Conservation (phyloP, 768 basidiomycete genomes). For the Boletus pseudo-olivaceus region DNA sequence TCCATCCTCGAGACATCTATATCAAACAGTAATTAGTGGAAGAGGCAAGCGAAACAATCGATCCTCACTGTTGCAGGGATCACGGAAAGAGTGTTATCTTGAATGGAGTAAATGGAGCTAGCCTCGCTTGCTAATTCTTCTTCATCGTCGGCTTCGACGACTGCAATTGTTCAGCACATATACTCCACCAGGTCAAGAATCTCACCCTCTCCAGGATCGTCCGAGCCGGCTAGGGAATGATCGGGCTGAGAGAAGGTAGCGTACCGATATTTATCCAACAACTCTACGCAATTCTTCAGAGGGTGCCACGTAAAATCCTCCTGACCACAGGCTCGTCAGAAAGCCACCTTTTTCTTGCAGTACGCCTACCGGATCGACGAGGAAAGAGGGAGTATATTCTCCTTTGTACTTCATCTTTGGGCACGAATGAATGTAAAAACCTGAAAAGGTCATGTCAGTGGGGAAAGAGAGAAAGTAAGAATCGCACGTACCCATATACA, state of each 20-base stretch:
- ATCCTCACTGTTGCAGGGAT: constrained; percentile 26
- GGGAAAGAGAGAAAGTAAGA: not conserved
- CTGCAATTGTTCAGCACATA: constrained; percentile 16
- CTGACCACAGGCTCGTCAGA: constrained; percentile 35
- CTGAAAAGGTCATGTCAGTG: constrained; percentile 36
- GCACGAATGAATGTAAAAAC: constrained; percentile 91
- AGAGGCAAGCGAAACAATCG: not conserved
- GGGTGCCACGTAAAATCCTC: constrained; percentile 79
- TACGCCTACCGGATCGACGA: constrained; percentile 73
- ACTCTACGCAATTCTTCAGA: constrained; percentile 50
- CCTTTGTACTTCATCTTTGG: constrained; percentile 96
- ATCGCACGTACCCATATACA: constrained; percentile 78
- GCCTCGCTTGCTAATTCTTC: constrained; percentile 20
- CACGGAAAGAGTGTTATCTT: constrained; percentile 17
- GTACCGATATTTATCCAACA: constrained; percentile 68
- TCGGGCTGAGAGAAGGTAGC: constrained; percentile 66
- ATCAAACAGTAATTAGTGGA: constrained; percentile 4
- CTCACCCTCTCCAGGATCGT: constrained; percentile 29
- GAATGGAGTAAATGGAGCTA: constrained; percentile 25
- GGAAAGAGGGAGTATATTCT: constrained; percentile 84
- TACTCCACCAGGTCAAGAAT: not conserved
- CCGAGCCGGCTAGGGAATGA: constrained; percentile 42
- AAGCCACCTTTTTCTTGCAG: not conserved
- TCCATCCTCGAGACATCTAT: constrained; percentile 29
- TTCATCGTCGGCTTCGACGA: constrained; percentile 8